A percentile compares a stretch with the other conserved stretches of the same genome.
Conservation (phyloP, 495 filamentous ascomycete genomes). For the Podospora didyma region DNA sequence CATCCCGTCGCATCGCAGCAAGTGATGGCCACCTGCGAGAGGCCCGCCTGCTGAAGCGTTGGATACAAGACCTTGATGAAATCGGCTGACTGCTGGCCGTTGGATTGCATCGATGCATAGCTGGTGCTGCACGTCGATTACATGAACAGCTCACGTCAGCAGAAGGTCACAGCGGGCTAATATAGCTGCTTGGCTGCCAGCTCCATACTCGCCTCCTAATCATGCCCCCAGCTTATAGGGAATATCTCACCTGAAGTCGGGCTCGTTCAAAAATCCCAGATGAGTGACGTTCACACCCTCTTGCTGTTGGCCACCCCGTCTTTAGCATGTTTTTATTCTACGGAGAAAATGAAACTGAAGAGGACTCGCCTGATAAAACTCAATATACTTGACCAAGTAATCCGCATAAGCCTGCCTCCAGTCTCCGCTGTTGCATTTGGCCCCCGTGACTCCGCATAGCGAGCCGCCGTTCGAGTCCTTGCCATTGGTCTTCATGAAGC, state of each 20-base stretch:
- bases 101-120: slow-evolving; percentile 45
- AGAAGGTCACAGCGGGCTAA: background rate
- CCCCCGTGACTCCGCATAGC: slow-evolving; percentile 45
- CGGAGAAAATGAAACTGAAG: background rate
- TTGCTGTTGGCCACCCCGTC: background rate
- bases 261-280: slow-evolving; percentile 57
- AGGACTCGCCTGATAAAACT: slow-evolving; percentile 36
- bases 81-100: slow-evolving; percentile 42
- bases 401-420: slow-evolving; percentile 55
- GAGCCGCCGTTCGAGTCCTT: slow-evolving; percentile 38
- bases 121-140: slow-evolving; percentile 14
- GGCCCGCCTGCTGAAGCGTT: slow-evolving; percentile 33
- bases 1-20: slow-evolving; percentile 54
- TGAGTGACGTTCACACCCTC: slow-evolving; percentile 45
- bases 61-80: slow-evolving; percentile 45
- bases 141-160: background rate
- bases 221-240: background rate
- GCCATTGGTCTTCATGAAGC: slow-evolving; percentile 55
- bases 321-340: background rate
- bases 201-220: background rate
- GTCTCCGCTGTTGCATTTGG: slow-evolving; percentile 44
- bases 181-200: background rate
- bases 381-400: slow-evolving; percentile 50
- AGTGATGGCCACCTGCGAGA: slow-evolving; percentile 34
- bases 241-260: slow-evolving; percentile 35